Evolutionary conservation across 1,284 basidiomycete genomes (phyloP), one percentile per base, ranked within the genome.

Genomic region (Tilletia walkeri): DNA sequence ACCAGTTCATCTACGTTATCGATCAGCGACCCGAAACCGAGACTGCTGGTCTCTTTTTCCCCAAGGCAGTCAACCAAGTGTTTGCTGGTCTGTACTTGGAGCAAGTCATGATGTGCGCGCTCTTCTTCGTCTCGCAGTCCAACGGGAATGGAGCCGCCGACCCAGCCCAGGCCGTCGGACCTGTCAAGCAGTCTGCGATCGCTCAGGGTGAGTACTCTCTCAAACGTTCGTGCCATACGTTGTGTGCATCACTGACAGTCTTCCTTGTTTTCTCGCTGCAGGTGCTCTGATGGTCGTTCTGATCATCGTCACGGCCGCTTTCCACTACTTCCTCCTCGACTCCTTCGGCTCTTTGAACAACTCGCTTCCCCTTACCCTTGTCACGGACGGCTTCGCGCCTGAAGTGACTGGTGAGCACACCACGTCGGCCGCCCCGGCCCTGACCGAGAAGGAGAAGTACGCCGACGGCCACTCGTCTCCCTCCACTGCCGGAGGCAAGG

Each of bases 31-130:
- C 88, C 0, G 85, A 88, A 2, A 86, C 85, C 67, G 95, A 99
- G 76, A 98, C 95, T 0, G 95, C 94, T 38, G 95, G 95, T 0
- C 84, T 92, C 66, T 98, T 98, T 87, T 98, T 95, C 87, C 94
- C 94, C 61, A 93, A 91, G 84, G 95, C 96, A 1, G 89, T 99
- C 59, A 89, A 91, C 68, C 95, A 97, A 80, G 83, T 95, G 54
- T 97, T 98, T 78, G 92, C 94, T n/a, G 95, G 94, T 3, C 75
- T 82, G 20, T 83, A 83, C 72, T 72, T 83, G 69, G 76, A 78
- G 69, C 74, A 75, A 71, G 69, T 83, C 47, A 75, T 83, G 70
- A 72, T 81, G 49, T 73, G 80, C 16, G 75, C 77, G 67, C 78
- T 82, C 67, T 83, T 81, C 77, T 78, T 82, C 73, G 72, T 81